These are phyloP conservation scores for Globisporangium irregulare DNA, from an alignment of 352 stramenopile genomes.

Conservation along the genomic window DNA sequence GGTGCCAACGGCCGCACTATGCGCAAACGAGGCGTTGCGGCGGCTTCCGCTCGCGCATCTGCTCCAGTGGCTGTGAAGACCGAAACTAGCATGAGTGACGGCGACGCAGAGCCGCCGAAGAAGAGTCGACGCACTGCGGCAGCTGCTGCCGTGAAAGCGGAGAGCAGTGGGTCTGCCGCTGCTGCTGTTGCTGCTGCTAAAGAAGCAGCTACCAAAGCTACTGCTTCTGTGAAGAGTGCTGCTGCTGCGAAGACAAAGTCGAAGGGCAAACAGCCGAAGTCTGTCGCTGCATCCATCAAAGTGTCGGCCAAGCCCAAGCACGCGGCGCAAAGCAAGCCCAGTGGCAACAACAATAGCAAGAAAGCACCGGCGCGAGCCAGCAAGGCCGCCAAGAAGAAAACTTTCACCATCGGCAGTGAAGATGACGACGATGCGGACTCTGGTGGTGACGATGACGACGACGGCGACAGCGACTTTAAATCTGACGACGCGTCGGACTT, in stretches of 20 bases:
- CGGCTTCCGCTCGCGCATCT: neutral
- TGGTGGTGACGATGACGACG: conserved; percentile 32
- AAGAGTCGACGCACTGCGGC: conserved; percentile 5
- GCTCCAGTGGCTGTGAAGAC: neutral
- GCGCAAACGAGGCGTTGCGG: neutral
- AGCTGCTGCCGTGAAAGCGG: neutral
- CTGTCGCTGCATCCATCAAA: neutral
- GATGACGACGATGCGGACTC: conserved; percentile 27
- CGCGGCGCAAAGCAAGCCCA: conserved; percentile 18
- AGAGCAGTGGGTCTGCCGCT: neutral
- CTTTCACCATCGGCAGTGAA: conserved; percentile 1
- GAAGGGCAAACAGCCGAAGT: conserved; percentile 1
- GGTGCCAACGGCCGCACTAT: neutral
- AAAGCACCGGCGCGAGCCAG: neutral
- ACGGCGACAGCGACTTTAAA: conserved; percentile 48
- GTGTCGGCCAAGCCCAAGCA: conserved; percentile 6
- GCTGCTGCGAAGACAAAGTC: neutral
- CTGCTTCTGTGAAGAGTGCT: neutral
- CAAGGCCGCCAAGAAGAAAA: conserved; percentile 2
- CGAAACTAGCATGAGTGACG: neutral
- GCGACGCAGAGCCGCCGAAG: neutral
- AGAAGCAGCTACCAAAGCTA: neutral
- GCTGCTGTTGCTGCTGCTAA: neutral
- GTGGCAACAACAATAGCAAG: neutral
- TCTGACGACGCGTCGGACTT: conserved; percentile 1